These are phyloP conservation scores for Phylloporus sp. DNA, from an alignment of 1,284 basidiomycete species.

Conservation along the genomic window DNA sequence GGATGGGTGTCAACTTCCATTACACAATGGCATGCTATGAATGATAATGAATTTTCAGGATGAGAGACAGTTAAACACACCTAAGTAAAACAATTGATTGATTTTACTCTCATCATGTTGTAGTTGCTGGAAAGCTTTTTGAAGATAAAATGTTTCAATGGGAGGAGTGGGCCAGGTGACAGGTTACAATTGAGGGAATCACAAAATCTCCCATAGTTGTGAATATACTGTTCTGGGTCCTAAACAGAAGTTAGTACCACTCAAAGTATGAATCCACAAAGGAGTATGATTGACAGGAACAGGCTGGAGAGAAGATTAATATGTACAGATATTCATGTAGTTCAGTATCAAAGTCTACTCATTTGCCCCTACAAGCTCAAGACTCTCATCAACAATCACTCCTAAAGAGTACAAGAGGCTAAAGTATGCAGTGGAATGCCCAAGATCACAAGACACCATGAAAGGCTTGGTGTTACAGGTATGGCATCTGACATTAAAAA, in stretches of 20 bases:
- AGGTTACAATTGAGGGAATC: conserved; percentile 42
- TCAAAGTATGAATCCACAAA: neutral
- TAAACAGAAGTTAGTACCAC: conserved; percentile 37
- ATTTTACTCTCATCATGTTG: conserved; percentile 71
- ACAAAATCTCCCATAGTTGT: conserved; percentile 75
- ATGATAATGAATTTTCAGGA: neutral
- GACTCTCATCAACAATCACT: conserved; percentile 74
- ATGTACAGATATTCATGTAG: conserved; percentile 81
- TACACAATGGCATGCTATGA: conserved; percentile 78
- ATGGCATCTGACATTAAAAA: too few species aligned
- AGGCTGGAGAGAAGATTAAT: conserved; percentile 14
- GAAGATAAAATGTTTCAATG: conserved; percentile 68
- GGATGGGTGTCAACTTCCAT: conserved; percentile 78
- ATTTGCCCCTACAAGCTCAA: conserved; percentile 80
- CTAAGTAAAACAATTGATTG: conserved; percentile 79
- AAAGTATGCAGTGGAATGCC: too few species aligned
- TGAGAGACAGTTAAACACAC: conserved; percentile 43
- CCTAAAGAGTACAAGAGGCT: too few species aligned
- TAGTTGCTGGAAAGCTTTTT: conserved; percentile 75
- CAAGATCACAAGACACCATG: too few species aligned
- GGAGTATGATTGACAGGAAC: conserved; percentile 5
- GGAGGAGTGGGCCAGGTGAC: conserved; percentile 31
- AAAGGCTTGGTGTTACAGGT: too few species aligned
- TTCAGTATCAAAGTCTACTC: conserved; percentile 82
- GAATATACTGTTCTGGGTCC: conserved; percentile 84